Base-by-base conservation (phyloP, 208 protist species). In the Wallacemonas sp. region DNA sequence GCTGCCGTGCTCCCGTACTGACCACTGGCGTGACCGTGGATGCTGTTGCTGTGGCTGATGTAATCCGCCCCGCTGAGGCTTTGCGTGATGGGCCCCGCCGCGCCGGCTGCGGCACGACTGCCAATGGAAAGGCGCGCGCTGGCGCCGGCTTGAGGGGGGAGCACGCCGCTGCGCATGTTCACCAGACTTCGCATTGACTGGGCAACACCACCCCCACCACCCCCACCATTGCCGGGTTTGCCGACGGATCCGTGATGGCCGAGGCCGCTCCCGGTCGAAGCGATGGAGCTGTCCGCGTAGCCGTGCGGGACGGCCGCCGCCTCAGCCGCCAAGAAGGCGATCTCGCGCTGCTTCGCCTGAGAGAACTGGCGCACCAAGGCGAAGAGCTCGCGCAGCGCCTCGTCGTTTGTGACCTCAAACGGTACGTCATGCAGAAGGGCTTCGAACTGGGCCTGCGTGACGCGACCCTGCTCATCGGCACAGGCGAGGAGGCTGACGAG, bases 331-430 rank as follows among this genome's bases (percentile, higher is more conserved):
- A 61, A 46, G 12, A 61, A 62, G 2, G n/a, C 41, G 23, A 46
- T 23, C 21, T 74, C 74, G 8, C 68, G 63, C n/a, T 64, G 69
- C 27, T 71, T 66, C 21, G 64, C 64, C 26, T 72, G 70, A n/a
- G 70, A 75, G 32, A 74, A 72, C 6, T 63, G 33, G 26, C 65
- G 70, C 12, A 82, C 43, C 11, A 65, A 6, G 0, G 29, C 33
- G 27, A 80, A 76, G 26, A 80, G 64, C 23, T 65, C 66, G 17
- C 58, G 39, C 9, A 81, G 26, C 9, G 74, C 72, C 2, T 71
- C 64, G 0, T 19, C 30, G 69, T 84, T 75, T 8, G 16, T 62
- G 26, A 93, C 74, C 36, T 88, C 77, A 61, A 93, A 93, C 2
- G 87, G 87, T 1, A 81, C 61, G 17, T 70, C 61, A 0, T 43